A percentile compares a stretch with the other conserved stretches of the same genome.
These are phyloP conservation scores for Rostrohypoxylon terebratum DNA, from an alignment of 495 filamentous ascomycete species.

Conservation along the genomic window DNA sequence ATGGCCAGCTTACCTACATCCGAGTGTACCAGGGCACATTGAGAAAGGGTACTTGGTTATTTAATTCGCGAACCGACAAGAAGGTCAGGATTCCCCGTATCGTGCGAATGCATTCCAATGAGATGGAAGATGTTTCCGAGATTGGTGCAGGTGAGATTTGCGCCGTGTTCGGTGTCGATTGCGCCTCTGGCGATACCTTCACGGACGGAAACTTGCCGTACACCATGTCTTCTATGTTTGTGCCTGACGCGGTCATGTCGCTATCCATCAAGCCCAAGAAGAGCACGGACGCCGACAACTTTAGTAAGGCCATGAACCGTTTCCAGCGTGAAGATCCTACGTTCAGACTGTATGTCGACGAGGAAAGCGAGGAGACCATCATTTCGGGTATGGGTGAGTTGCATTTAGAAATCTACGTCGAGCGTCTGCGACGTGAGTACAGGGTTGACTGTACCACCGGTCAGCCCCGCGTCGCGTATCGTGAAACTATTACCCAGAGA, in stretches of 20 bases:
- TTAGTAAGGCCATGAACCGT: slow-evolving; percentile 97
- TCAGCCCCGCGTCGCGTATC: slow-evolving; percentile 96
- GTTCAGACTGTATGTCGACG: slow-evolving; percentile 92
- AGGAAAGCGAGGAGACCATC: slow-evolving; percentile 92
- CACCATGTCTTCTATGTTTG: slow-evolving; percentile 98
- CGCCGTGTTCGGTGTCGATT: slow-evolving; percentile 98
- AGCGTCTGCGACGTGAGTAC: slow-evolving; percentile 98
- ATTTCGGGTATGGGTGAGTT: slow-evolving; percentile 99
- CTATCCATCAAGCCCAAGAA: slow-evolving; percentile 97
- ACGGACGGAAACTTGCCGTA: slow-evolving; percentile 95
- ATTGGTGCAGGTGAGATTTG: slow-evolving; percentile 97
- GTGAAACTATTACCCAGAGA: slow-evolving; percentile 85
- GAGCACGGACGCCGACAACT: slow-evolving; percentile 91
- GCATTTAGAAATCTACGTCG: slow-evolving; percentile 96
- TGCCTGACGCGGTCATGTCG: slow-evolving; percentile 97
- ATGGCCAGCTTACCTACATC: slow-evolving; percentile 98
- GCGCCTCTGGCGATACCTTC: slow-evolving; percentile 98
- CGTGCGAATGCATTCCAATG: slow-evolving; percentile 99
- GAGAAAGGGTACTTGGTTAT: slow-evolving; percentile 88
- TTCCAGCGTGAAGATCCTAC: slow-evolving; percentile 99
- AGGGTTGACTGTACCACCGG: slow-evolving; percentile 95
- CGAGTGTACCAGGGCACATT: slow-evolving; percentile 96
- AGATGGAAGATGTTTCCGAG: slow-evolving; percentile 96
- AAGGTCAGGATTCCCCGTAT: slow-evolving; percentile 98
- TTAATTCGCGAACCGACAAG: slow-evolving; percentile 93